Evolutionary conservation across 768 basidiomycete genomes (phyloP).

Genomic region (Termitomyces bulborhizus): DNA sequence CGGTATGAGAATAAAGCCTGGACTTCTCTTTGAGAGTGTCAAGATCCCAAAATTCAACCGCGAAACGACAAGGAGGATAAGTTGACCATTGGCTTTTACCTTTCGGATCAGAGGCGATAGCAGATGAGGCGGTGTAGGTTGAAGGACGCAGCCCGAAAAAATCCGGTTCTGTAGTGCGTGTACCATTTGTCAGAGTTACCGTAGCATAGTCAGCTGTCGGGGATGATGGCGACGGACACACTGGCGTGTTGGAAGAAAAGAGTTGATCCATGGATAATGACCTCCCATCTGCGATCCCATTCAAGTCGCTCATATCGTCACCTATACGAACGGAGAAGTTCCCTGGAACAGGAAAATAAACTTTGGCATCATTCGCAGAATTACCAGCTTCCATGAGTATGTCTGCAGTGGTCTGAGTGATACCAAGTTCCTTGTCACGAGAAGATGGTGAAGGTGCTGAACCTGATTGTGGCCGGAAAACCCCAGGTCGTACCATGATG

Average conservation of each 20-base stretch:
- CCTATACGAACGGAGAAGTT: constrained; percentile 76
- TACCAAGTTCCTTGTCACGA: constrained; percentile 64
- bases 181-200: constrained; percentile 20
- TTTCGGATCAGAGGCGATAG: constrained; percentile 34
- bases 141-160: constrained; percentile 60
- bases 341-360: constrained; percentile 58
- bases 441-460: constrained; percentile 23
- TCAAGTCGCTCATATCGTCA: constrained; percentile 49
- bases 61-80: constrained; percentile 79
- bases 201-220: constrained; percentile 18
- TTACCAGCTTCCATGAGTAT: constrained; percentile 30
- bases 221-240: constrained; percentile 20
- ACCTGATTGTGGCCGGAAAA: constrained; percentile 15
- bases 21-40: constrained; percentile 80
- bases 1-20: constrained; percentile 74
- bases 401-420: constrained; percentile 49
- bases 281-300: constrained; percentile 23
- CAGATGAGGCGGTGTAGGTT: constrained; percentile 33
- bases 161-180: constrained; percentile 37
- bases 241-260: constrained; percentile 32
- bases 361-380: constrained; percentile 20
- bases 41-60: constrained; percentile 88
- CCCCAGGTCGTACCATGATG: constrained; percentile 42
- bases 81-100: constrained; percentile 54
- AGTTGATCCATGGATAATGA: constrained; percentile 63